Evolutionary conservation across 108 stramenopile genomes (phyloP), one percentile per base, ranked within the genome.

Genomic region (Discostella stelligeroides): DNA sequence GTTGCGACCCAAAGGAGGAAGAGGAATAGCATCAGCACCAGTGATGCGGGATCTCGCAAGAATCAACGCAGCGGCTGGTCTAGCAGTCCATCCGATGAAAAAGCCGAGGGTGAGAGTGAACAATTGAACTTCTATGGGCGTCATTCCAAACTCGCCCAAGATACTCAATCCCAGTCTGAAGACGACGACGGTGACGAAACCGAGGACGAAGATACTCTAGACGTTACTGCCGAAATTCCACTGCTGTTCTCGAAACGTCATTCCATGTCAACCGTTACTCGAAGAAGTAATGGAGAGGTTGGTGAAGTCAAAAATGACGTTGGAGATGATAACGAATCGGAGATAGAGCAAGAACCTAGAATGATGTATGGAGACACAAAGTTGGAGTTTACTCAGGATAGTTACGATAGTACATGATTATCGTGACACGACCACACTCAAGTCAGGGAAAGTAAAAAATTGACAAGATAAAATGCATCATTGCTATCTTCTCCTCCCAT

Each of bases 281-380:
- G 63, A 0, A 34, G 21, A 20, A 37, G 57, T 58, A 9, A 21
- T 20, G 20, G 57, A 34, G 15, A 11, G 13, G 63, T 25, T 47
- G 42, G 40, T 20, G 60, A 41, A 15, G 29, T 8, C 18, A 18
- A 38, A 24, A 51, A 27, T 5, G 49, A 47, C 8, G 29, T 18
- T 43, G 47, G 37, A 41, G 63, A 58, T 30, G 30, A 15, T 7
- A 70, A 59, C 37, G 76, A 70, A 28, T 53, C 23, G 24, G 76
- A 70, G 39, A 39, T 49, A 8, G 63, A 63, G 8, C 61, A 48
- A 42, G 76, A 78, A 53, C 76, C 76, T 14, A 65, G 63, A 60
- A 78, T 78, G 76, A 78, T 78, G 76, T 78, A 78, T 46, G 76
- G 76, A 18, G 76, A 78, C 59, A 78, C 69, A 0, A 64, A 64